These are phyloP conservation scores for Colletotrichum sp. DNA, from an alignment of 2,329 filamentous ascomycete genomes.

Conservation along the genomic window DNA sequence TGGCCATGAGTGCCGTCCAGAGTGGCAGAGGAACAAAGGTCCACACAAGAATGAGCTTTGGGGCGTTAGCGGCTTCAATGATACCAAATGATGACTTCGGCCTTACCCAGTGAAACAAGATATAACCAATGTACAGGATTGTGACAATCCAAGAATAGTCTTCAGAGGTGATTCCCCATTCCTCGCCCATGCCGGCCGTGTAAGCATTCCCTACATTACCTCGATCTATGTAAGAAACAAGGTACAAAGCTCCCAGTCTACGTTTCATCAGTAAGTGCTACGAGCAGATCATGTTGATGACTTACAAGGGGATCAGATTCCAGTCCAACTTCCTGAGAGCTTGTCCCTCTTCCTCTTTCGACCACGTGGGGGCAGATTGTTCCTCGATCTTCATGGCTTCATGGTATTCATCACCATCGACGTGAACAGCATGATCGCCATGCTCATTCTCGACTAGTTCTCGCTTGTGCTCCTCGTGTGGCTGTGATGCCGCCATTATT, in stretches of 20 bases:
- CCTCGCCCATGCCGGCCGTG: conserved; percentile 12
- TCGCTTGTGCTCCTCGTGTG: not conserved
- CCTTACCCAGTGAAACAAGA: not conserved
- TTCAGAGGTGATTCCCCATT: conserved; percentile 9
- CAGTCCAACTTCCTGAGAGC: conserved; percentile 6
- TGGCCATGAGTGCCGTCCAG: conserved; percentile 18
- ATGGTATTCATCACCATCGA: not conserved
- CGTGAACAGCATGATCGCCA: not conserved
- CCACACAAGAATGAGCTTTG: conserved; percentile 12
- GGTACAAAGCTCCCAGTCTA: not conserved
- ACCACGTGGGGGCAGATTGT: not conserved
- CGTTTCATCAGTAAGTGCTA: not conserved
- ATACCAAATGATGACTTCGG: too few relatives aligned
- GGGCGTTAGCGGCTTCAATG: not conserved
- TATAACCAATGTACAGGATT: conserved; percentile 3
- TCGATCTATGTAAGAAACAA: conserved; percentile 11
- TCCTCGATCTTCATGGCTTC: not conserved
- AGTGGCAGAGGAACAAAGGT: conserved; percentile 22
- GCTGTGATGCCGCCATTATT: not conserved
- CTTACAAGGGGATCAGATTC: conserved; percentile 8
- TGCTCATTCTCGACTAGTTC: not conserved
- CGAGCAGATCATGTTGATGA: not conserved
- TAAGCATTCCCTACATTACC: conserved; percentile 16
- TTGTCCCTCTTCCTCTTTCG: not conserved
- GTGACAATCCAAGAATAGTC: conserved; percentile 18